A percentile compares a stretch with the other conserved stretches of the same genome.
Evolutionary conservation across 2,329 filamentous ascomycete genomes (phyloP).

Genomic region (Cladophialophora immunda): DNA sequence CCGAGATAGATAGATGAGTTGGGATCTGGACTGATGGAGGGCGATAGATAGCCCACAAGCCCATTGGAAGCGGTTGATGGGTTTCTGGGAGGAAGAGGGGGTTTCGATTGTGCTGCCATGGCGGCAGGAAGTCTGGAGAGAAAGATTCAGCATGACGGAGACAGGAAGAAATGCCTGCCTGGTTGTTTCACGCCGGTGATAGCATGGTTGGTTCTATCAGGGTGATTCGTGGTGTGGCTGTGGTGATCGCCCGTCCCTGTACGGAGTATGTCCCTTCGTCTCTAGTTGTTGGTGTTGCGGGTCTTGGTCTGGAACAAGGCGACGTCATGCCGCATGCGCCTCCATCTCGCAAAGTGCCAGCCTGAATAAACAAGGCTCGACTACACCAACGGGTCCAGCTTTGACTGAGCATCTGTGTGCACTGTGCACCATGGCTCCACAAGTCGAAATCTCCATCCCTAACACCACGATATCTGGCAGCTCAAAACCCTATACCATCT

Average conservation of each 20-base stretch:
- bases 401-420: neutral
- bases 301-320: neutral
- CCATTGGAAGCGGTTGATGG: neutral
- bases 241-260: neutral
- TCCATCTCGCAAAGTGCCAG: neutral
- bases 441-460: constrained; percentile 58
- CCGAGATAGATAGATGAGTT: constrained; percentile 20
- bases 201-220: neutral
- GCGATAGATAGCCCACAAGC: neutral
- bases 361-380: constrained; percentile 9
- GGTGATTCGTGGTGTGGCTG: constrained; percentile 12
- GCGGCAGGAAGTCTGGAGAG: constrained; percentile 13
- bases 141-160: neutral
- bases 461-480: constrained; percentile 57
- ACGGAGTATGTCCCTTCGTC: neutral
- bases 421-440: constrained; percentile 50
- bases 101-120: constrained; percentile 27
- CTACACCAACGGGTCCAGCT: neutral
- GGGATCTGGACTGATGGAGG: neutral
- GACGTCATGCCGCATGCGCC: constrained; percentile 18
- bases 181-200: neutral
- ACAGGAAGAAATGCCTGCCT: neutral
- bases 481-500: constrained; percentile 66
- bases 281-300: neutral
- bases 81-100: constrained; percentile 25